These are phyloP conservation scores for Debaryomycetaceae sp. DNA, from an alignment of 1,139 yeast species.

Conservation along the genomic window DNA sequence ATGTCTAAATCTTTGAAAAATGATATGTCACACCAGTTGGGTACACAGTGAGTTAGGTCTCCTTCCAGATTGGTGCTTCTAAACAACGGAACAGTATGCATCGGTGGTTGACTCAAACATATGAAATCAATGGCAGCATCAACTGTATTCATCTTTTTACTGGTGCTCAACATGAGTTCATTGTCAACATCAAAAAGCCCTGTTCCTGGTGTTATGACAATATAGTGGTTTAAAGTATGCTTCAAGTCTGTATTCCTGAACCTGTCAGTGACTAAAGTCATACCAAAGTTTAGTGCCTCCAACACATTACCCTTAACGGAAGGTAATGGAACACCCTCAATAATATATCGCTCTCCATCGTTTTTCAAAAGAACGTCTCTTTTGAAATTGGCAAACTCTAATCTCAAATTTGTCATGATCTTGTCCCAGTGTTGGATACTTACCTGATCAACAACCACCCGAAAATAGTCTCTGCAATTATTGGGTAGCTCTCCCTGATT, in stretches of 20 bases:
- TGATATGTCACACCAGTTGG: slow-evolving; percentile 92
- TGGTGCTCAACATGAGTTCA: slow-evolving; percentile 68
- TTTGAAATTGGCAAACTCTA: slow-evolving; percentile 81
- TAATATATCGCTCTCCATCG: slow-evolving; percentile 32
- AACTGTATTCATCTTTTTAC: slow-evolving; percentile 67
- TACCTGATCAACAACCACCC: slow-evolving; percentile 95
- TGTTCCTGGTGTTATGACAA: slow-evolving; percentile 86
- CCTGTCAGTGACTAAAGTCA: slow-evolving; percentile 74
- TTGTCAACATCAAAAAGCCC: slow-evolving; percentile 92
- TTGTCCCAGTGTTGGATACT: slow-evolving; percentile 84
- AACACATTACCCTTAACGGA: slow-evolving; percentile 85
- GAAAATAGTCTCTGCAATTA: slow-evolving; percentile 71
- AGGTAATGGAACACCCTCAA: slow-evolving; percentile 67
- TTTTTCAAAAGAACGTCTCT: slow-evolving; percentile 60
- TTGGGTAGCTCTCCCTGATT: slow-evolving; percentile 71
- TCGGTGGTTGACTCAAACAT: slow-evolving; percentile 85
- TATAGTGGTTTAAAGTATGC: slow-evolving; percentile 82
- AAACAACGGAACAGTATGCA: slow-evolving; percentile 87
- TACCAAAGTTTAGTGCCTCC: slow-evolving; percentile 83
- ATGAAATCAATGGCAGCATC: slow-evolving; percentile 88
- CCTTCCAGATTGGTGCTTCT: slow-evolving; percentile 52
- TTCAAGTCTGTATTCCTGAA: slow-evolving; percentile 82
- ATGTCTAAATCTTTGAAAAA: slow-evolving; percentile 66
- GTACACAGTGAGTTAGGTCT: slow-evolving; percentile 70
- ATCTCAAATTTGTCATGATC: slow-evolving; percentile 81